A percentile compares a stretch with the other conserved stretches of the same genome.
These are phyloP conservation scores for Myrmaecium sp. DNA, from an alignment of 2,329 filamentous ascomycete genomes.

Conservation along the genomic window DNA sequence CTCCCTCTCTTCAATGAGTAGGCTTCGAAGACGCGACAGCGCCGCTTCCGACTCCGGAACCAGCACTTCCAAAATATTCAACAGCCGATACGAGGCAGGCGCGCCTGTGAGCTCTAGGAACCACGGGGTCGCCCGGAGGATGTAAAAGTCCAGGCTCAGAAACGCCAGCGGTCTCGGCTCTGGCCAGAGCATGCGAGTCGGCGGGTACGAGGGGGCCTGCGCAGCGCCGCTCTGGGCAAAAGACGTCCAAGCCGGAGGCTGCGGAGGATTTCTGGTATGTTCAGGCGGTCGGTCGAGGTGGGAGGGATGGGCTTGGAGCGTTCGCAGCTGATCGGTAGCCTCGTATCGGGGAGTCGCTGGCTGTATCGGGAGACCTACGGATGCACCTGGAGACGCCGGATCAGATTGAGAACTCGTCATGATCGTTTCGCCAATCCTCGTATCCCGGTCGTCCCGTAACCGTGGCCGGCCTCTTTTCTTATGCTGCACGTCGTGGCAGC, in stretches of 20 bases:
- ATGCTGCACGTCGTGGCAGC: slow-evolving; percentile 69
- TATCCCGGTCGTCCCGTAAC: slow-evolving; percentile 49
- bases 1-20: slow-evolving; percentile 29
- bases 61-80: slow-evolving; percentile 26
- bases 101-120: slow-evolving; percentile 27
- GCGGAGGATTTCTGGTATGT: too few species aligned
- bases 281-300: slow-evolving; percentile 2
- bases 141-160: slow-evolving; percentile 29
- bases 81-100: slow-evolving; percentile 20
- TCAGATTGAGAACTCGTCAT: slow-evolving; percentile 13
- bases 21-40: slow-evolving; percentile 26
- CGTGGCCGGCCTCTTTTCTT: slow-evolving; percentile 70
- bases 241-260: slow-evolving; percentile 2
- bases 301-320: slow-evolving; percentile 5
- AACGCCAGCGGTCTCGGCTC: slow-evolving; percentile 15
- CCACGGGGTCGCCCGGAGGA: slow-evolving; percentile 27
- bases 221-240: slow-evolving; percentile 1
- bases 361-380: not conserved
- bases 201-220: slow-evolving; percentile 1
- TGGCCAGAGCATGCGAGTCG: not conserved
- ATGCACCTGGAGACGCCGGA: slow-evolving; percentile 8
- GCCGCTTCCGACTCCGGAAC: slow-evolving; percentile 23
- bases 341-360: not conserved
- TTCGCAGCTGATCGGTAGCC: too few species aligned
- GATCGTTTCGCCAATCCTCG: slow-evolving; percentile 25